phyloP scores from a whole-genome alignment of 176 grass and related monocot genomes.

The Triticum timopheevii region DNA sequence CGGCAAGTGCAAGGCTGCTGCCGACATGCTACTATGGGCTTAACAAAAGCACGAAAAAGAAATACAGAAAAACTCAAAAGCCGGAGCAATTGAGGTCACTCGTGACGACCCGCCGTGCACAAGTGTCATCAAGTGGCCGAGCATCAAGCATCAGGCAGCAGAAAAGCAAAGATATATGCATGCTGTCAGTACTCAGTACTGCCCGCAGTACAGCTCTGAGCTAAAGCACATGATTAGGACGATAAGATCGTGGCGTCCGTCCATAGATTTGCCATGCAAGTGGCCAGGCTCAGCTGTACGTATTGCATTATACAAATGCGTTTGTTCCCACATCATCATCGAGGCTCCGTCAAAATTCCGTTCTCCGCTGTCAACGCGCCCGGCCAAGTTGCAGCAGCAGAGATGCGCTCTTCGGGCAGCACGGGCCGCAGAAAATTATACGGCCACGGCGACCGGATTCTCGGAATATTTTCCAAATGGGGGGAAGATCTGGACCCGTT shows the following conservation, averaged over 20 bases:
- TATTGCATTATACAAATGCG: background rate
- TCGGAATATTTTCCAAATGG: background rate
- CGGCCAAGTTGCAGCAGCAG: no score
- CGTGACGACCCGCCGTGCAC: background rate
- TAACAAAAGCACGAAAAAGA: background rate
- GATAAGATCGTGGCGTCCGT: background rate
- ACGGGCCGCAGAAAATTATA: background rate
- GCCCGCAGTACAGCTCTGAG: background rate
- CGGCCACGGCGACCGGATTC: background rate
- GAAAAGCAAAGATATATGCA: background rate
- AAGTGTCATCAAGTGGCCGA: background rate
- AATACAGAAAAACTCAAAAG: background rate
- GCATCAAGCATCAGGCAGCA: background rate
- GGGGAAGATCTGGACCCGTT: background rate
- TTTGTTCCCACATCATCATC: background rate
- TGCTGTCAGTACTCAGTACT: background rate
- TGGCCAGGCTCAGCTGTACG: background rate
- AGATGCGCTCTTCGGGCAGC: background rate
- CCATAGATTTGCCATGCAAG: background rate
- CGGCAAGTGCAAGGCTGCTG: background rate
- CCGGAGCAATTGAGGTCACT: constrained; percentile 16
- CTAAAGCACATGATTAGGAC: background rate
- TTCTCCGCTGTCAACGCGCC: no score
- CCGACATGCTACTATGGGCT: constrained; percentile 15
- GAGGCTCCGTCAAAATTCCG: background rate